These are phyloP conservation scores for Lentinula guzmanii DNA, from an alignment of 768 basidiomycete species.

Conservation along the genomic window DNA sequence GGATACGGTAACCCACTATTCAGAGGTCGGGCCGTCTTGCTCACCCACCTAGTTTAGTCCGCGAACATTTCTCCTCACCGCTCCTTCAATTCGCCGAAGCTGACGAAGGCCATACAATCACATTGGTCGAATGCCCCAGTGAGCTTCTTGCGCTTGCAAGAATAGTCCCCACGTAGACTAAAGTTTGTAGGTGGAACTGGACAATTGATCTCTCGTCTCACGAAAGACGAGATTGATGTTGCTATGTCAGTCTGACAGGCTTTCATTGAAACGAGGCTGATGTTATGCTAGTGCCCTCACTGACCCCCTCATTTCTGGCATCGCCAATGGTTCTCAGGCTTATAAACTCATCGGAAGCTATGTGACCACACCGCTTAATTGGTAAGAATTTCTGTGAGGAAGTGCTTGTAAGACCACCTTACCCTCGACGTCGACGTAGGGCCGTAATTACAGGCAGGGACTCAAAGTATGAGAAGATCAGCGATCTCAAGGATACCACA, in stretches of 20 bases:
- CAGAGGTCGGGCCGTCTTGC: background rate
- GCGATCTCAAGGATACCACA: conserved; percentile 72
- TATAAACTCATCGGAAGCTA: conserved; percentile 94
- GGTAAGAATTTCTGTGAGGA: conserved; percentile 34
- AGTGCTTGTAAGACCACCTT: background rate
- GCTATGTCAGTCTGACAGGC: conserved; percentile 52
- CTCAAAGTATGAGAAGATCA: conserved; percentile 61
- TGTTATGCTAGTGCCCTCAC: conserved; percentile 64
- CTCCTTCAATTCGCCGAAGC: conserved; percentile 76
- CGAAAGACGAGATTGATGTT: conserved; percentile 74
- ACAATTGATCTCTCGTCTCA: conserved; percentile 70
- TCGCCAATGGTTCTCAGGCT: conserved; percentile 80
- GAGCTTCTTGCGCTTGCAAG: conserved; percentile 12
- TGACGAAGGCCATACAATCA: conserved; percentile 70
- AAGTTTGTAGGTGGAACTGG: conserved; percentile 68
- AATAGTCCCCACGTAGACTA: background rate
- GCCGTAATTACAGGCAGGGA: conserved; percentile 87
- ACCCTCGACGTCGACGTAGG: conserved; percentile 37
- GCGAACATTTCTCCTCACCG: conserved; percentile 90
- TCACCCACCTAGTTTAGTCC: conserved; percentile 36
- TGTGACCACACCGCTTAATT: conserved; percentile 84
- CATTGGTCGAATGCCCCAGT: conserved; percentile 88
- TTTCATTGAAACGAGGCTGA: background rate
- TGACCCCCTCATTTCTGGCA: conserved; percentile 86
- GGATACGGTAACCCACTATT: conserved; percentile 35